A percentile compares a stretch with the other conserved stretches of the same genome.
Evolutionary conservation across 768 basidiomycete genomes (phyloP).

Genomic region (Amanita molliuscula): DNA sequence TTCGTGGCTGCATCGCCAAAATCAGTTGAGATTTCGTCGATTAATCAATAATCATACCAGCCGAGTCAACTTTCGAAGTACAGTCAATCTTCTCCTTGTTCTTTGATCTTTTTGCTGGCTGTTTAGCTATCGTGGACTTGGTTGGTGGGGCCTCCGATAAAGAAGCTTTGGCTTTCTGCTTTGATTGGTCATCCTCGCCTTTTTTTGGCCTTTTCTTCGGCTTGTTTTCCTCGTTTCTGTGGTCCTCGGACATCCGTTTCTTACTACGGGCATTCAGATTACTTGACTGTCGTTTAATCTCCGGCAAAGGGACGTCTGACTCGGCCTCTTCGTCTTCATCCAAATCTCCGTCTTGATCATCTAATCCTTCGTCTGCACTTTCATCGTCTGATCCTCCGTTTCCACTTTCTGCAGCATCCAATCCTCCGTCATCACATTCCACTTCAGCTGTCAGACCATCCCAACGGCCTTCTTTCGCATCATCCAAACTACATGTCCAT

Average conservation of each 20-base stretch:
- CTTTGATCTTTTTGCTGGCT: neutral
- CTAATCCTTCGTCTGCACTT: too few species aligned
- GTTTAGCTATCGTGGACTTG: neutral
- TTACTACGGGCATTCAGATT: slow-evolving; percentile 16
- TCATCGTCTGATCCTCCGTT: slow-evolving; percentile 8
- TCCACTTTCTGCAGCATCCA: slow-evolving; percentile 1
- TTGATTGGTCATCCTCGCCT: neutral
- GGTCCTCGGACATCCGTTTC: slow-evolving; percentile 27
- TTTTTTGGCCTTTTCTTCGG: slow-evolving; percentile 36
- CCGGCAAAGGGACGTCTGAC: neutral
- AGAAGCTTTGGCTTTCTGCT: neutral
- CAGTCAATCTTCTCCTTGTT: neutral
- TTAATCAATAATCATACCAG: neutral
- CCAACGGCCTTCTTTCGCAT: slow-evolving; percentile 50
- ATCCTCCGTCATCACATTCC: slow-evolving; percentile 17
- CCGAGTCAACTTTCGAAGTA: neutral
- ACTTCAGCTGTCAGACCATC: slow-evolving; percentile 28
- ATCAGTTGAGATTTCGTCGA: neutral
- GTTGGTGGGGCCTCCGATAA: neutral
- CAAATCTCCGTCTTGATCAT: too few species aligned
- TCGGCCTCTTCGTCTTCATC: slow-evolving; percentile 9
- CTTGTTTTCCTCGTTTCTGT: slow-evolving; percentile 24
- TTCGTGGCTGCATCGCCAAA: neutral
- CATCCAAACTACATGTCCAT: slow-evolving; percentile 74
- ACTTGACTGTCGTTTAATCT: slow-evolving; percentile 10